Base-by-base conservation (phyloP, 2,329 filamentous ascomycete genomes). In the Xylaria sp. region DNA sequence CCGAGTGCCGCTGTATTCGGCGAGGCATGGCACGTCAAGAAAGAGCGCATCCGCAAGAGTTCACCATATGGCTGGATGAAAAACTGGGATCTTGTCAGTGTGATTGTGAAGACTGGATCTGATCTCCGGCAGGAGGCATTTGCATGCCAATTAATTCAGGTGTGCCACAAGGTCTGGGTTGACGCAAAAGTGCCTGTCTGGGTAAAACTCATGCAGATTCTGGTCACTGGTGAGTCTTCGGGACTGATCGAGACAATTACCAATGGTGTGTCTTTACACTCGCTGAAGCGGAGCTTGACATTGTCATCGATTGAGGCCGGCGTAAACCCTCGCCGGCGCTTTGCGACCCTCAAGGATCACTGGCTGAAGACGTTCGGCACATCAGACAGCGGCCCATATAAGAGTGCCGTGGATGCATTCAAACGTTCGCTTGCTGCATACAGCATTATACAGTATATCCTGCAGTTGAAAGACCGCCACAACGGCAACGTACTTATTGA, bases 41-140 rank as follows among this genome's bases (percentile, higher is more conserved):
- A 89, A 69, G 90, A 93, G 73, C 88, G 90, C 18, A 91, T 94
- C 71, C 83, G 90, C 62, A 88, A 89, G 67, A 89, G 89, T 1
- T 93, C 90, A 0, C 90, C 90, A 0, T 94, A 92, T 70, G 90
- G 90, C 8, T 91, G 89, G 85, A 91, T 92, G 86, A 90, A 90
- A 76, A 93, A 92, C 70, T 94, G 90, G 90, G 90, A 94, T 69
- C 80, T 94, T 23, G 80, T 94, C 63, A 92, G 89, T 70, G 90
- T 94, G 61, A 94, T 94, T 70, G 88, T 94, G 67, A 94, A 94
- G 77, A 94, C 90, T 9, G 90, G 90, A 2, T 88, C 88, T 2
- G 90, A 94, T 74, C 77, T 94, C 62, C 82, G 90, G 54, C 90
- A 94, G 76, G 90, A 94, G 74, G 90, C 90, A 0, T 94, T 94